A percentile compares a stretch with the other conserved stretches of the same genome.
These are phyloP conservation scores for Glonium stellatum DNA, from an alignment of 495 filamentous ascomycete genomes.

Conservation along the genomic window DNA sequence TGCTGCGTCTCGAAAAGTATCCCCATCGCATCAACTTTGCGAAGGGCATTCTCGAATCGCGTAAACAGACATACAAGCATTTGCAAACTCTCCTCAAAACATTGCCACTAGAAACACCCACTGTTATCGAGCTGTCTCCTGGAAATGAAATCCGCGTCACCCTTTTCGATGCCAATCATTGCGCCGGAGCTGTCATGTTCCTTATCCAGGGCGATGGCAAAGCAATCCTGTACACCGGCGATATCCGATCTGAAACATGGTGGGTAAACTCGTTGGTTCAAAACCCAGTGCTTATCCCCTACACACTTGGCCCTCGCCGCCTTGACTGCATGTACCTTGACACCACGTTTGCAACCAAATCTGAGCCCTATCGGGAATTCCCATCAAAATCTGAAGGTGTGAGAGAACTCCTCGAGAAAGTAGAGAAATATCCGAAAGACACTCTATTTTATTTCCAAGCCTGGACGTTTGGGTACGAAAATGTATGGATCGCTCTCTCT, in stretches of 20 bases:
- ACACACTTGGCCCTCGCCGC: constrained; percentile 55
- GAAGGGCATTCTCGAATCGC: constrained; percentile 66
- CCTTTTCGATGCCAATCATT: constrained; percentile 88
- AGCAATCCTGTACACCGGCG: constrained; percentile 85
- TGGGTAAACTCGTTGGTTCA: constrained; percentile 59
- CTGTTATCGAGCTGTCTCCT: constrained; percentile 64
- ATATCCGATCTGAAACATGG: constrained; percentile 71
- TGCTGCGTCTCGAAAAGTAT: constrained; percentile 68
- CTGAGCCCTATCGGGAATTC: constrained; percentile 45
- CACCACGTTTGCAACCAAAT: constrained; percentile 61
- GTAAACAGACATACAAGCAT: constrained; percentile 62
- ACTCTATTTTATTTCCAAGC: constrained; percentile 79
- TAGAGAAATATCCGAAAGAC: constrained; percentile 60
- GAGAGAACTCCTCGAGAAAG: constrained; percentile 62
- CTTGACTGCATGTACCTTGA: constrained; percentile 83
- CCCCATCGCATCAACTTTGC: constrained; percentile 73
- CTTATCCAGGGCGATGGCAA: constrained; percentile 72
- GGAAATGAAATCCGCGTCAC: constrained; percentile 67
- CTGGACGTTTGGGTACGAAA: constrained; percentile 90
- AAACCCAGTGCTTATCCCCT: constrained; percentile 70
- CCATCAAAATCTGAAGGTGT: constrained; percentile 66
- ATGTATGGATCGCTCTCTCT: constrained; percentile 81
- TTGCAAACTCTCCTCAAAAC: constrained; percentile 70
- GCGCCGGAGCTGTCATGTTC: constrained; percentile 88
- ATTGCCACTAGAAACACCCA: constrained; percentile 78